A percentile compares a stretch with the other conserved stretches of the same genome.
These are phyloP conservation scores for Talaromyces atroroseus DNA, from an alignment of 2,329 filamentous ascomycete species.

Conservation along the genomic window DNA sequence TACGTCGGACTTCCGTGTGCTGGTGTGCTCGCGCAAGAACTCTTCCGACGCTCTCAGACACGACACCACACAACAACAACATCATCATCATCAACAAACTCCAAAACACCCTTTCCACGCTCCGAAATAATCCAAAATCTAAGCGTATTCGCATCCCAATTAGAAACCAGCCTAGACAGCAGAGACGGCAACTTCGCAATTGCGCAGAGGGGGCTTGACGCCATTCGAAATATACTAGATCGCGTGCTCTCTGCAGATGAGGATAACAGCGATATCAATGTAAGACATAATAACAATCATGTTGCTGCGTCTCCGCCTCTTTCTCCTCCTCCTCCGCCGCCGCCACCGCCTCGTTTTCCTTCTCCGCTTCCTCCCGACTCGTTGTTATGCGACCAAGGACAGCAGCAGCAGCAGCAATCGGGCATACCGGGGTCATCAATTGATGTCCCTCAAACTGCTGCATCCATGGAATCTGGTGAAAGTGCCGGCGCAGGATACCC, in stretches of 20 bases:
- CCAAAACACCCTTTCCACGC: slow-evolving; percentile 14
- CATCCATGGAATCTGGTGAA: background rate
- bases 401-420: background rate
- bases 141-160: slow-evolving; percentile 17
- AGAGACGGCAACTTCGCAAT: slow-evolving; percentile 15
- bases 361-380: background rate
- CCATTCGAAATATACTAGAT: slow-evolving; percentile 17
- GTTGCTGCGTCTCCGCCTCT: background rate
- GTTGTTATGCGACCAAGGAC: background rate
- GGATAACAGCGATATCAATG: background rate
- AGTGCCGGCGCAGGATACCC: background rate
- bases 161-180: slow-evolving; percentile 13
- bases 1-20: slow-evolving; percentile 22
- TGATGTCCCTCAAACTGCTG: background rate
- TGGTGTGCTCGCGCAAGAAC: slow-evolving; percentile 18
- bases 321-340: background rate
- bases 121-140: slow-evolving; percentile 21
- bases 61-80: slow-evolving; percentile 3
- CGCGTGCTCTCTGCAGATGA: slow-evolving; percentile 13
- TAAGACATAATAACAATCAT: background rate
- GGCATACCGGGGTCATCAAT: background rate
- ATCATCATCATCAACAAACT: background rate
- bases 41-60: slow-evolving; percentile 18
- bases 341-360: background rate
- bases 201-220: slow-evolving; percentile 9